Base-by-base conservation (phyloP, 2,329 filamentous ascomycete species). In the Botrytis hyacinthi region DNA sequence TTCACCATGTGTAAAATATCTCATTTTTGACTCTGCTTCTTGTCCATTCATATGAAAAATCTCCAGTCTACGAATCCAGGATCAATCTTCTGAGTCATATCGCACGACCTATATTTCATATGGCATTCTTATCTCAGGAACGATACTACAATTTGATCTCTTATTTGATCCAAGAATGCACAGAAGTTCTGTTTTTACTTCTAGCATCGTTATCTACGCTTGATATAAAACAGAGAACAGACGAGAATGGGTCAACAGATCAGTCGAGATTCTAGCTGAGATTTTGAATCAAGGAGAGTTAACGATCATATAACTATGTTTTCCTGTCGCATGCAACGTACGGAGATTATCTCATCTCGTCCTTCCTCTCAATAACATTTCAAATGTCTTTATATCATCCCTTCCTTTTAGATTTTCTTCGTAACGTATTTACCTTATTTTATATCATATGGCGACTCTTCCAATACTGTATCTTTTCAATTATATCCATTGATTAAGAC, bases 261-360 rank as follows among this genome's bases (percentile, higher is more conserved):
- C n/a, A 29, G n/a, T 0, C n/a, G 1, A 18, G 0, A 29, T 8
- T 54, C 12, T 29, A 29, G 14, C 16, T 29, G n/a, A 18, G 14
- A 16, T 0, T 4, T 54, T 8, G 14, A 29, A 29, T 54, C 3
- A 0, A 54, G 51, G n/a, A 29, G 5, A 54, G 51, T 29, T 18
- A 54, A 29, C 14, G 3, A 54, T 29, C 10, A 18, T 54, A n/a
- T 16, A n/a, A 16, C 48, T 16, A 14, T 51, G 12, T 29, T 18
- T 29, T 54, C n/a, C 26, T 29, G 1, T 54, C 26, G 14, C n/a
- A 54, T 29, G 16, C 1, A 29, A 14, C 48, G 48, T n/a, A n/a
- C 2, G 14, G 0, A 54, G 12, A 4, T n/a, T n/a, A 18, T 54
- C 14, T 54, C n/a, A 16, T 54, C 14, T 18, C 0, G n/a, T n/a